phyloP scores from a whole-genome alignment of 345 rosid species.

The Sonneratia caseolaris region DNA sequence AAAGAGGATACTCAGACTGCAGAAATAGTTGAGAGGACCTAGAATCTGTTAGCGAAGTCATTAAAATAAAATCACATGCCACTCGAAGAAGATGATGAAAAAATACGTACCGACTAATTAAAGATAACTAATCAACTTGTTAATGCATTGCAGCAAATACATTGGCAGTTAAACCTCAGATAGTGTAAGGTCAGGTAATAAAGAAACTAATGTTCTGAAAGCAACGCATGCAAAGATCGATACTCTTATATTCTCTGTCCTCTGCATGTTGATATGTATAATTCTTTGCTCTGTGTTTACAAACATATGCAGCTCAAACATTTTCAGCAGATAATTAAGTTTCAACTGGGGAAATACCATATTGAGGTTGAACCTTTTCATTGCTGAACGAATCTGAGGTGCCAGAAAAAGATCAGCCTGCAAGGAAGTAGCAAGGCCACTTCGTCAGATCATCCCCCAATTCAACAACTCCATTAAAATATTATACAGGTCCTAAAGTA shows the following conservation, averaged over 20 bases:
- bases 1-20: conserved; percentile 51
- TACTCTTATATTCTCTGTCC: background rate
- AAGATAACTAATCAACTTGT: background rate
- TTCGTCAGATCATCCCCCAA: background rate
- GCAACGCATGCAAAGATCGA: background rate
- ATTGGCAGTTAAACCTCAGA: background rate
- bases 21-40: conserved; percentile 3
- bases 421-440: conserved; percentile 5
- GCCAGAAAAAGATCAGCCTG: conserved; percentile 86
- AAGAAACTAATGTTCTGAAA: background rate
- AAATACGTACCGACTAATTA: background rate
- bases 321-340: background rate
- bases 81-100: background rate
- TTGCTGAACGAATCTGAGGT: conserved; percentile 49
- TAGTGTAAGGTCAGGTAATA: background rate
- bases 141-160: background rate
- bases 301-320: background rate
- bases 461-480: background rate
- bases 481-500: background rate
- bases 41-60: background rate
- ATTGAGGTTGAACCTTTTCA: conserved; percentile 47
- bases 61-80: background rate
- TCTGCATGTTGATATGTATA: background rate
- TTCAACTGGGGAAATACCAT: conserved; percentile 39
- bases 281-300: background rate